Evolutionary conservation across 2,329 filamentous ascomycete species (phyloP).

Genomic region (Massarina eburnea): DNA sequence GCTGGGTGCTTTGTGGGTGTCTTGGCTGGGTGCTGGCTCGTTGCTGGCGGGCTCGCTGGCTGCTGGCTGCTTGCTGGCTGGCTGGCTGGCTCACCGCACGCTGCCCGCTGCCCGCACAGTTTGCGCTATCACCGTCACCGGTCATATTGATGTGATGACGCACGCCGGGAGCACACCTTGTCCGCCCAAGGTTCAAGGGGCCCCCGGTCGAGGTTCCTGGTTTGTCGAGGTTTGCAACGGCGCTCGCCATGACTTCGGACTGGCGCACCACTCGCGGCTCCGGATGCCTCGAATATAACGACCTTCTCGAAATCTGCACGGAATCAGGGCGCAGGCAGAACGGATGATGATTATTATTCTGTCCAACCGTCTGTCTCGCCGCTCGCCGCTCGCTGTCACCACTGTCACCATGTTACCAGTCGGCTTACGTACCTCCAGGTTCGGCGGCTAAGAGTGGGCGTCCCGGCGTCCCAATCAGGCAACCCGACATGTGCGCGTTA

Average conservation of each 20-base stretch:
- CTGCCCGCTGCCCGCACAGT: neutral
- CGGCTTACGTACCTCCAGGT: conserved; percentile 16
- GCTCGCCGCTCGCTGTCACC: conserved; percentile 17
- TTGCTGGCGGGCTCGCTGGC: neutral
- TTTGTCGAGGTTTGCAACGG: neutral
- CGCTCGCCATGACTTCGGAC: conserved; percentile 2
- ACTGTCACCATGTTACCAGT: conserved; percentile 18
- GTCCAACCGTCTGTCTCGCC: neutral
- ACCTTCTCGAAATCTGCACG: no score
- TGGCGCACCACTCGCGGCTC: no score
- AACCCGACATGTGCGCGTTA: conserved; percentile 26
- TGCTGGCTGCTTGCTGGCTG: neutral
- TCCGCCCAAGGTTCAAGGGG: conserved; percentile 3
- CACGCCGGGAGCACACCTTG: neutral
- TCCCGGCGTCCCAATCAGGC: conserved; percentile 24
- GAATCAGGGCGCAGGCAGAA: no score
- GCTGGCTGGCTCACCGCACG: neutral
- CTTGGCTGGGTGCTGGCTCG: no score
- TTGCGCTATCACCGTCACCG: neutral
- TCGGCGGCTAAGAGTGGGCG: conserved; percentile 4
- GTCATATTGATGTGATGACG: neutral
- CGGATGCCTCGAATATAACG: neutral
- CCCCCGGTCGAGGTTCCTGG: no score
- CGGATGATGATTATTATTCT: no score
- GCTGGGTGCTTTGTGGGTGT: no score